phyloP scores from a whole-genome alignment of 805 yeast genomes.

The Myxozyma monticola region DNA sequence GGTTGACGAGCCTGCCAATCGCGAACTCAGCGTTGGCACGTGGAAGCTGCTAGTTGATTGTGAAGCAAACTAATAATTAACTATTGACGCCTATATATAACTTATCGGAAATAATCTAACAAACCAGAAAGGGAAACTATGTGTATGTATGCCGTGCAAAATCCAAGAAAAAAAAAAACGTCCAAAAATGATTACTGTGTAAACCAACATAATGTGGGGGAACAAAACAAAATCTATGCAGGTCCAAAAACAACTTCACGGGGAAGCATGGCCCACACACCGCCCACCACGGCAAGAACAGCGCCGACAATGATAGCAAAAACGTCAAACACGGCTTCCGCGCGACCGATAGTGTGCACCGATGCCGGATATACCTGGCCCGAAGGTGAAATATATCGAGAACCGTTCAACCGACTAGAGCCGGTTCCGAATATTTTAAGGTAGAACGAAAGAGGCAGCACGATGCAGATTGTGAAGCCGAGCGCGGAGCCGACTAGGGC shows the following conservation, averaged over 20 bases:
- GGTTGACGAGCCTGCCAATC: too few relatives aligned
- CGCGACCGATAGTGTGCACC: neutral
- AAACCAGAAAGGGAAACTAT: too few relatives aligned
- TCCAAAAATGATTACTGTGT: too few relatives aligned
- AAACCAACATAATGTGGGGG: too few relatives aligned
- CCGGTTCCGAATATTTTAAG: constrained; percentile 49
- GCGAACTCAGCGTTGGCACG: too few relatives aligned
- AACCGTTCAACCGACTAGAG: neutral
- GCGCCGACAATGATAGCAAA: constrained; percentile 12
- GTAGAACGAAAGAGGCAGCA: constrained; percentile 75
- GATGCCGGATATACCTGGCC: constrained; percentile 5
- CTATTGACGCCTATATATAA: too few relatives aligned
- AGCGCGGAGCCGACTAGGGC: constrained; percentile 80
- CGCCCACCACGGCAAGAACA: constrained; percentile 22
- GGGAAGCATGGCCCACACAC: constrained; percentile 26
- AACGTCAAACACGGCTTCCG: constrained; percentile 17
- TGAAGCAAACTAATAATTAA: too few relatives aligned
- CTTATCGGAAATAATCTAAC: too few relatives aligned
- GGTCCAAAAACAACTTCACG: constrained; percentile 17
- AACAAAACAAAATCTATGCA: too few relatives aligned
- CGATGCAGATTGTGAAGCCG: constrained; percentile 76
- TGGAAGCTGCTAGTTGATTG: too few relatives aligned
- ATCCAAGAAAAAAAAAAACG: too few relatives aligned
- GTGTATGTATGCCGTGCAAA: too few relatives aligned
- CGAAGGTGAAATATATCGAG: constrained; percentile 10